Evolutionary conservation across 2,329 filamentous ascomycete species (phyloP).

Genomic region (Dactylellina drechsleri): DNA sequence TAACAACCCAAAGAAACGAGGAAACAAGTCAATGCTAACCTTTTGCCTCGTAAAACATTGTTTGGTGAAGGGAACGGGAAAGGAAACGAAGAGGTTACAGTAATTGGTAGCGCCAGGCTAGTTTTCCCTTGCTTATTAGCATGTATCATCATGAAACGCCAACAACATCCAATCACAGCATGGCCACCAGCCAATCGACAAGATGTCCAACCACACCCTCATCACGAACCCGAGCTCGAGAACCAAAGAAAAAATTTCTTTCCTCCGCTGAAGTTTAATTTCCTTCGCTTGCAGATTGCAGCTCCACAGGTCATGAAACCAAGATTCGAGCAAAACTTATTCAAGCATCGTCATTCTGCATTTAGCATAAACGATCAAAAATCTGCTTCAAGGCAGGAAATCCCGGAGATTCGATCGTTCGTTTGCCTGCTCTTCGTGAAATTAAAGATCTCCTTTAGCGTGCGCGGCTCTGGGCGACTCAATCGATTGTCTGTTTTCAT

Average conservation of each 20-base stretch:
- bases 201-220: conserved; percentile 14
- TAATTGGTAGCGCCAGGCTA: conserved; percentile 7
- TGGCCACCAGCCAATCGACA: not conserved
- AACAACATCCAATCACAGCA: conserved; percentile 44
- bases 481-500: conserved; percentile 9
- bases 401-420: conserved; percentile 22
- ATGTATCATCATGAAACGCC: conserved; percentile 52
- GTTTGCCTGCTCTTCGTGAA: conserved; percentile 27
- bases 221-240: conserved; percentile 9
- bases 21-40: not conserved
- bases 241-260: conserved; percentile 21
- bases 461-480: conserved; percentile 24
- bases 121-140: conserved; percentile 40
- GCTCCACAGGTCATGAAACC: conserved; percentile 5
- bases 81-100: conserved; percentile 15
- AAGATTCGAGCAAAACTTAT: conserved; percentile 9
- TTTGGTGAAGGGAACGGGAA: not conserved
- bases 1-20: not conserved
- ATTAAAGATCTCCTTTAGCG: conserved; percentile 17
- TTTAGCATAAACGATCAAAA: conserved; percentile 12
- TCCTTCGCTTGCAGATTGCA: conserved; percentile 11
- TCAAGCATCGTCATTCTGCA: conserved; percentile 15
- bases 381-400: not conserved
- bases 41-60: not conserved
- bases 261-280: not conserved